A percentile compares a stretch with the other conserved stretches of the same genome.
phyloP scores from a whole-genome alignment of 1,284 basidiomycete genomes.

The Lentinula novae-zelandiae region DNA sequence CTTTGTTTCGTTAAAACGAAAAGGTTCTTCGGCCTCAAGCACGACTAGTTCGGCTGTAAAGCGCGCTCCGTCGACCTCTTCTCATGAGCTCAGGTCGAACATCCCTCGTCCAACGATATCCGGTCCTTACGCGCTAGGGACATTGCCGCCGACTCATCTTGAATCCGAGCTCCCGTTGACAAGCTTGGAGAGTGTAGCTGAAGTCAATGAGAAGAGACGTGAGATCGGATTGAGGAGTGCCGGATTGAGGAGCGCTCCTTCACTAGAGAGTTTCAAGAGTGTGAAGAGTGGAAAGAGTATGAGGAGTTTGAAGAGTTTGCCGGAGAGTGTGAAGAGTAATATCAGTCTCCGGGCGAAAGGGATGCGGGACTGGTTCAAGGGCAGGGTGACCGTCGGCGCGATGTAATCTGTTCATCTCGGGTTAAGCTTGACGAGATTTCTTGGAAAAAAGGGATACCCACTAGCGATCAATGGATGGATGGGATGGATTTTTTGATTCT shows the following conservation, averaged over 20 bases:
- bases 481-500: neutral
- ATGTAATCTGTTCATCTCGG: neutral
- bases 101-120: constrained; percentile 26
- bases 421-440: constrained; percentile 8
- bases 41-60: neutral
- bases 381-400: constrained; percentile 11
- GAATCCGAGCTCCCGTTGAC: constrained; percentile 14
- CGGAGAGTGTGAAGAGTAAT: constrained; percentile 31
- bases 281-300: constrained; percentile 35
- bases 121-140: constrained; percentile 38
- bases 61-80: neutral
- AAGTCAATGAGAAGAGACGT: neutral
- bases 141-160: constrained; percentile 5
- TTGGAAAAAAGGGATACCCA: neutral
- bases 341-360: constrained; percentile 32
- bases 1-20: constrained; percentile 9
- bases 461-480: neutral
- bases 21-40: constrained; percentile 4
- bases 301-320: constrained; percentile 34
- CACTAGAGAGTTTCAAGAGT: constrained; percentile 42
- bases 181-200: constrained; percentile 3
- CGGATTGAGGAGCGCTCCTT: constrained; percentile 33
- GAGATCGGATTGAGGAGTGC: constrained; percentile 8
- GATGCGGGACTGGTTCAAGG: constrained; percentile 21
- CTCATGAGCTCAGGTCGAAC: neutral